Conservation (phyloP, 225 moss, liverwort and hornwort species). For the Thuidium tamariscinum region DNA sequence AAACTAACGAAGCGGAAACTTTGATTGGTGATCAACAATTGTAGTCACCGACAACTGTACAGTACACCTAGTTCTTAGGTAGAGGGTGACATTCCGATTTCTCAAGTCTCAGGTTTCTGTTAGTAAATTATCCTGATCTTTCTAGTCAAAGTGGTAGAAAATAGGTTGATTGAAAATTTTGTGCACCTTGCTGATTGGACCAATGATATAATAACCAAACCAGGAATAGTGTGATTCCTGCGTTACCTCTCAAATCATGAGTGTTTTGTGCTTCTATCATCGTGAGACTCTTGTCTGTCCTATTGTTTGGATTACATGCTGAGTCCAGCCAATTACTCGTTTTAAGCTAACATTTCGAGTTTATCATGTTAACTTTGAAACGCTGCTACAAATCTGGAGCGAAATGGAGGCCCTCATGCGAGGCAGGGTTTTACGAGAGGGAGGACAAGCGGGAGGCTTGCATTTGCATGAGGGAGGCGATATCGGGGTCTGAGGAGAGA, state of each 20-base stretch:
- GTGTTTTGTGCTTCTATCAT: not conserved
- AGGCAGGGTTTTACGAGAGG: not conserved
- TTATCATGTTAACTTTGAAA: not conserved
- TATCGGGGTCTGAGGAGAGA: constrained; percentile 1
- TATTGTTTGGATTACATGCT: not conserved
- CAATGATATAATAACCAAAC: not conserved
- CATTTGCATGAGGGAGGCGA: constrained; percentile 13
- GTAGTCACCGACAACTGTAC: constrained; percentile 18
- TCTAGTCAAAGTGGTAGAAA: not conserved
- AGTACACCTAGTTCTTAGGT: not conserved
- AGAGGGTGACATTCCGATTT: not conserved
- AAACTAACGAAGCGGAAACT: constrained; percentile 25
- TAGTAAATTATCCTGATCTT: not conserved
- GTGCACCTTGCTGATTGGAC: not conserved
- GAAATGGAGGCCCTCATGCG: not conserved
- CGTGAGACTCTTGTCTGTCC: not conserved
- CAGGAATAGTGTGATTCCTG: not conserved
- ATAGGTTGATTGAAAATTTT: not conserved
- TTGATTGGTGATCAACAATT: constrained; percentile 28
- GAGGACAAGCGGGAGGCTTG: constrained; percentile 27
- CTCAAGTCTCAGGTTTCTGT: not conserved
- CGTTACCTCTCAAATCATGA: not conserved
- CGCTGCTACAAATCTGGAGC: not conserved
- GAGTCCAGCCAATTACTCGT: not conserved
- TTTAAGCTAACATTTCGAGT: not conserved